phyloP scores from a whole-genome alignment of 106 monocot genomes.

The Allium sativum region DNA sequence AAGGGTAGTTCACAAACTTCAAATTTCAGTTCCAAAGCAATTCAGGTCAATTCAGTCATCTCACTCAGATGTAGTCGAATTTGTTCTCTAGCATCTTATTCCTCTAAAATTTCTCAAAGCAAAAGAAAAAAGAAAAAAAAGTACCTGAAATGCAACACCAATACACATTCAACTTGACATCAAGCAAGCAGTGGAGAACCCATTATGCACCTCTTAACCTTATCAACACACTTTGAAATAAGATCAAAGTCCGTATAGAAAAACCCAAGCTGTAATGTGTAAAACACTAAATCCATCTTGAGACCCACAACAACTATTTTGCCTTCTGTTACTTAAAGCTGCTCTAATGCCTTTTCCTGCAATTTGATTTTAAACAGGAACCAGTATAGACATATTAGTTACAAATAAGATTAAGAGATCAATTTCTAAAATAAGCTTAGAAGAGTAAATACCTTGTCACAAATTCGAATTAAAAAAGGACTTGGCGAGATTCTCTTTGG shows the following conservation, averaged over 20 bases:
- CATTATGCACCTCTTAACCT: constrained; percentile 77
- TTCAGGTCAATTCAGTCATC: too few relatives aligned
- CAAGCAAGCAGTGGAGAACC: too few relatives aligned
- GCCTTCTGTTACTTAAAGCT: constrained; percentile 88
- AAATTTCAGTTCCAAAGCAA: too few relatives aligned
- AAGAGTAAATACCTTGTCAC: constrained; percentile 56
- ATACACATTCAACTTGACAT: too few relatives aligned
- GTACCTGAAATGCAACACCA: too few relatives aligned
- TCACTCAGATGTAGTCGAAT: too few relatives aligned
- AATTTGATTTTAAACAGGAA: constrained; percentile 8
- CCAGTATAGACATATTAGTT: not conserved
- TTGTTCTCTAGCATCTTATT: too few relatives aligned
- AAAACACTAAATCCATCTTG: constrained; percentile 97
- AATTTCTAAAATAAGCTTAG: not conserved
- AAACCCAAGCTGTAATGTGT: constrained; percentile 86
- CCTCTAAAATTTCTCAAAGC: too few relatives aligned
- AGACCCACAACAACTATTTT: constrained; percentile 98
- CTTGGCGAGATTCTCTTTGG: constrained; percentile 94
- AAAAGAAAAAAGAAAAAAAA: too few relatives aligned
- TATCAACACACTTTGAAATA: constrained; percentile 84
- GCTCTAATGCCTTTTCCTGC: constrained; percentile 92
- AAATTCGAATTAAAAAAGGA: constrained; percentile 73
- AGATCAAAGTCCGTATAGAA: constrained; percentile 95
- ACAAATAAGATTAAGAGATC: too few relatives aligned
- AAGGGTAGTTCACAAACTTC: too few relatives aligned